Conservation (phyloP, 371 early-diverging fungal species). For the Phascolomyces articulosus region DNA sequence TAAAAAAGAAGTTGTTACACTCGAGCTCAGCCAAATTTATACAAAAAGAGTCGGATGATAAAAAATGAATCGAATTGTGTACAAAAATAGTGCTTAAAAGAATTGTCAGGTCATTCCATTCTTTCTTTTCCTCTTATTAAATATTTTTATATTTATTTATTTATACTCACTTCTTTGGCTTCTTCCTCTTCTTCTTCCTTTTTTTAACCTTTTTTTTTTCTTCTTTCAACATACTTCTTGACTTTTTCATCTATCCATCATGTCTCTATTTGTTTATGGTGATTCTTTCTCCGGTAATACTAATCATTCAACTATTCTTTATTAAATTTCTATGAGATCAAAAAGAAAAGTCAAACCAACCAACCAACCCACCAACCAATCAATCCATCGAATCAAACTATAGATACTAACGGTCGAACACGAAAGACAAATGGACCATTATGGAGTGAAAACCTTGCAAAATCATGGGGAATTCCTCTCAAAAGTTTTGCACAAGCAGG, state of each 20-base stretch:
- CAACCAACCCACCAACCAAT: no score
- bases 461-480: constrained; percentile 30
- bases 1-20: no score
- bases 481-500: constrained; percentile 33
- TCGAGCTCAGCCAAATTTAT: constrained; percentile 2
- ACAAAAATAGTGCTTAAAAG: constrained; percentile 3
- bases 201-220: background rate
- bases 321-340: no score
- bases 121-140: constrained; percentile 5
- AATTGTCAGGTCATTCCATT: constrained; percentile 11
- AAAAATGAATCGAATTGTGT: background rate
- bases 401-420: constrained; percentile 11
- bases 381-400: no score
- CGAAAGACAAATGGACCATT: constrained; percentile 44
- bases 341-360: no score
- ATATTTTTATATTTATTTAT: background rate
- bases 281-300: constrained; percentile 56
- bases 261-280: constrained; percentile 24
- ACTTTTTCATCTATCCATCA: background rate
- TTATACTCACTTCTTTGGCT: background rate
- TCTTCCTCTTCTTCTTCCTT: background rate
- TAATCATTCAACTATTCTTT: background rate
- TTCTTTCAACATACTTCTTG: no score
- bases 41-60: constrained; percentile 6
- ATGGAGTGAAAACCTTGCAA: constrained; percentile 40